phyloP scores from a whole-genome alignment of 2,329 filamentous ascomycete species.

The Penicillium sp. region DNA sequence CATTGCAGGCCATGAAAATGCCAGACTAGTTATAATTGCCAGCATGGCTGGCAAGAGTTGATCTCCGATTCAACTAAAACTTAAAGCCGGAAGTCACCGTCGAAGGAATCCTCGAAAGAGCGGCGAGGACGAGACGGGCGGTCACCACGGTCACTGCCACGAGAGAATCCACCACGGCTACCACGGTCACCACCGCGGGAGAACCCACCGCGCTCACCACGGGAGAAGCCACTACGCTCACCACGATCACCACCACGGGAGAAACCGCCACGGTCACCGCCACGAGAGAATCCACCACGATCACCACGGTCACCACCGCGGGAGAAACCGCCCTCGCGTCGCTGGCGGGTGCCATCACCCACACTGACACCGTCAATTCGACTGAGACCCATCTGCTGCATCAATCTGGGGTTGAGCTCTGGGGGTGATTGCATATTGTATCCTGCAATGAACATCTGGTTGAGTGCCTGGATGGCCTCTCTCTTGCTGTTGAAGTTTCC shows the following conservation, averaged over 20 bases:
- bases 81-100: conserved; percentile 8
- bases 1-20: not conserved
- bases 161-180: conserved; percentile 5
- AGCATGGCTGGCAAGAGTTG: not conserved
- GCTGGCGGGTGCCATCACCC: not conserved
- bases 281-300: conserved; percentile 1
- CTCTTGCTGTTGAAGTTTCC: conserved; percentile 29
- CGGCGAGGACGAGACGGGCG: conserved; percentile 5
- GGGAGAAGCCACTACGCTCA: conserved; percentile 3
- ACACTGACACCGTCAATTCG: conserved; percentile 22
- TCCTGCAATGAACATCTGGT: conserved; percentile 39
- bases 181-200: not conserved
- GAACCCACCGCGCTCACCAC: not conserved
- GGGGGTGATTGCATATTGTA: conserved; percentile 42
- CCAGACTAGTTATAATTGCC: not conserved
- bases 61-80: not conserved
- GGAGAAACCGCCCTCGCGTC: conserved; percentile 3
- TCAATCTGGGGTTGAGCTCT: conserved; percentile 16
- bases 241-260: conserved; percentile 3
- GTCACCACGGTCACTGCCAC: conserved; percentile 1
- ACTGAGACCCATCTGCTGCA: conserved; percentile 25
- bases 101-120: not conserved
- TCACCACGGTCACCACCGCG: not conserved
- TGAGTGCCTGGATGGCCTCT: conserved; percentile 37
- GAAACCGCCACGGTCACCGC: not conserved